Percentiles rank a stretch among this genome's conserved stretches.
These are phyloP conservation scores for Gymnopilus junonius DNA, from an alignment of 768 basidiomycete species.

Conservation along the genomic window DNA sequence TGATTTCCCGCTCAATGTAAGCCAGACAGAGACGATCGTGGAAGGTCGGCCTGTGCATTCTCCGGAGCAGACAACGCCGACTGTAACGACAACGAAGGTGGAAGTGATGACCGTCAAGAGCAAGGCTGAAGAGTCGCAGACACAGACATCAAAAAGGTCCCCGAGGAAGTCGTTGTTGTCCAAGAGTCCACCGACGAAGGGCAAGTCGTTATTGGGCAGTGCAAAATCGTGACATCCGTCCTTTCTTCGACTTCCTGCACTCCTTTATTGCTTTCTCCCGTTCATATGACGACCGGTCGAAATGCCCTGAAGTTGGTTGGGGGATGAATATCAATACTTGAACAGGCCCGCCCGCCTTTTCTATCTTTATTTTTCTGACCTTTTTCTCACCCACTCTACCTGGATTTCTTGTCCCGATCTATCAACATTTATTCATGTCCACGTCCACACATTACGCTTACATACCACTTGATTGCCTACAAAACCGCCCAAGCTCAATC, in stretches of 20 bases:
- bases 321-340: neutral
- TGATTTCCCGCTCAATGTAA: constrained; percentile 26
- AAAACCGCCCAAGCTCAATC: neutral
- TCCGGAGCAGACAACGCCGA: neutral
- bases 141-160: neutral
- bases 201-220: constrained; percentile 1
- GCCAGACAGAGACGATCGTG: constrained; percentile 27
- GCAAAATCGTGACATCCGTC: constrained; percentile 4
- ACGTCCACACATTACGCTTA: neutral
- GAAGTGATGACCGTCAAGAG: neutral
- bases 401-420: neutral
- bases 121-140: neutral
- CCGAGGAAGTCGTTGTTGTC: neutral
- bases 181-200: constrained; percentile 7
- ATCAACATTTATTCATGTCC: neutral
- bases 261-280: neutral
- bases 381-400: neutral
- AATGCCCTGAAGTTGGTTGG: neutral
- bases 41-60: constrained; percentile 15
- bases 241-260: neutral
- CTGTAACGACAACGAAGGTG: neutral
- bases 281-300: neutral
- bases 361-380: neutral
- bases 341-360: neutral
- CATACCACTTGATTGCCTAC: neutral